Base-by-base conservation (phyloP, 2,329 filamentous ascomycete genomes). In the Cryoendolithus antarcticus region DNA sequence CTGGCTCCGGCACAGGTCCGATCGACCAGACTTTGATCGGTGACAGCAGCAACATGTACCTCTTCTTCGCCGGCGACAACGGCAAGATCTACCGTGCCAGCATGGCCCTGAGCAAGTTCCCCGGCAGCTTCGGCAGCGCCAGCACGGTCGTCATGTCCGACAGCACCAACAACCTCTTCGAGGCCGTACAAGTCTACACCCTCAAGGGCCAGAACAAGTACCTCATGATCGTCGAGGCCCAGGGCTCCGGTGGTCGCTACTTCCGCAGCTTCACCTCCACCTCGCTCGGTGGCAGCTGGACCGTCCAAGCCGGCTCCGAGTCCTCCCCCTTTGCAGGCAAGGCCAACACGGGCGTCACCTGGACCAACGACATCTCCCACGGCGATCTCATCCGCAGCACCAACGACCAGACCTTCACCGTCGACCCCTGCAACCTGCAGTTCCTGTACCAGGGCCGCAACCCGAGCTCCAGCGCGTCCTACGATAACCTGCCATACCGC, bases 41-140 rank as follows among this genome's bases (percentile, higher is more conserved):
- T 31, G 77, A 81, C 55, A 58, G 58, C 52, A 57, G 53, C 5
- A 70, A 71, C 58, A 79, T 80, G 73, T 80, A 80, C 48, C 62
- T 82, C 4, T 82, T 81, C 69, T 81, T 80, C 48, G 66, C 68
- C 0, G 77, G 75, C 6, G 77, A 82, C 58, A 78, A 81, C 45
- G 77, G 77, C 55, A 70, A 69, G 34, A 76, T 82, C 52, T 81
- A 81, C 60, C 67, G 77, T 1, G 55, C 75, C 38, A 71, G 66
- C 52, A 80, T 80, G 73, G 66, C 77, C 30, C 71, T 79, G 15
- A 66, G 57, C 34, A 69, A 72, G 44, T 81, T 81, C 64, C 77
- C 77, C 0, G 67, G 70, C 30, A 67, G 56, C 54, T 80, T 82
- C 51, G 75, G 76, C 43, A 60, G 63, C 0, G 40, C 63, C 0